Evolutionary conservation across 192 early-diverging fungal genomes (phyloP), one percentile per base, ranked within the genome.

Genomic region (Chytriomyces sp.): DNA sequence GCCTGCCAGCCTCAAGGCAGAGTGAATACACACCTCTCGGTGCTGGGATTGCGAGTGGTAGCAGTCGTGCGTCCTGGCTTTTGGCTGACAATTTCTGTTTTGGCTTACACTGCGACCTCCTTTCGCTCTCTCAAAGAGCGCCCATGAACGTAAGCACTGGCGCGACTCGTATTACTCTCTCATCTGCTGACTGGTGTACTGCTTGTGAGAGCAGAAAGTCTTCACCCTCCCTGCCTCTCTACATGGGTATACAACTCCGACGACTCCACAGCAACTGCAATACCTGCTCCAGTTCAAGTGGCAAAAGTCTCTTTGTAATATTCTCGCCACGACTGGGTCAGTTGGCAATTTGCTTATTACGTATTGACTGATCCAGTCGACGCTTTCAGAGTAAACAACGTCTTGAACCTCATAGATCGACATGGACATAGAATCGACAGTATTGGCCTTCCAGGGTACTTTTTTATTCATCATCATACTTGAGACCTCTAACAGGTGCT

Each of bases 321-420:
- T 63, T 67, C 71, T 81, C 4, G 80, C 76, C 14, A 64, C 73
- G 19, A 61, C 74, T 22, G 80, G 80, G 80, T 81, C 52, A 26
- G 63, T 33, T 49, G 39, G 3, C 5, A 14, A 4, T 40, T 14
- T 22, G 40, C 31, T 32, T 31, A n/a, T 32, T 40, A n/a, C 2
- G 26, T 37, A 56, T 69, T 37, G 26, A 57, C 55, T 39, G 30
- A 22, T 41, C 26, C 12, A 52, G 32, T 57, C 26, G 28, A 3
- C 19, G 34, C 3, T 31, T 31, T 33, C 39, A 77, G 76, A 14
- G 33, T 31, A 6, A 49, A 57, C n/a, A 72, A 76, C 38, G 40
- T 74, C 10, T 36, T 78, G 34, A 52, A 76, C 56, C 49, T 81
- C 36, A 59, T 41, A 28, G 80, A 81, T 59, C 76, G 77, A 25